Conservation (phyloP, 805 yeast species). For the Yamadazyma endophytica region DNA sequence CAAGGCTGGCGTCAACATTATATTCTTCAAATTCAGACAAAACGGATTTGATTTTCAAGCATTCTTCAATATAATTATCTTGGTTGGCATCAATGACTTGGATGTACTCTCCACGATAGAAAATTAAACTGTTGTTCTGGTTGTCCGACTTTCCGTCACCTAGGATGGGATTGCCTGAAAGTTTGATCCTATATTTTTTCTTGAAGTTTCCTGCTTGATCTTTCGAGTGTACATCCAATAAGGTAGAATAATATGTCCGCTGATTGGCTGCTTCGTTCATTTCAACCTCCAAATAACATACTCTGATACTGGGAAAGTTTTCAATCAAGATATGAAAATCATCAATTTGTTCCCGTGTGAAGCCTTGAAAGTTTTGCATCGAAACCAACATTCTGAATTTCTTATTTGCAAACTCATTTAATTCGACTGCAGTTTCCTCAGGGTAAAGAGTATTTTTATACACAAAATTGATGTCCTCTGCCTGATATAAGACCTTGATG, state of each 20-base stretch:
- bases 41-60: conserved; percentile 83
- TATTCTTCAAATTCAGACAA: conserved; percentile 89
- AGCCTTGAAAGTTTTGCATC: conserved; percentile 77
- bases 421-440: conserved; percentile 16
- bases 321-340: conserved; percentile 65
- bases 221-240: conserved; percentile 35
- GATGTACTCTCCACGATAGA: conserved; percentile 89
- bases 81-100: conserved; percentile 96
- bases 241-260: conserved; percentile 56
- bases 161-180: conserved; percentile 90
- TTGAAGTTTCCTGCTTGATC: conserved; percentile 50
- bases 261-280: conserved; percentile 36
- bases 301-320: conserved; percentile 64
- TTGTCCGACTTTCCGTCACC: conserved; percentile 98
- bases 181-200: conserved; percentile 51
- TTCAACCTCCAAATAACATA: conserved; percentile 54
- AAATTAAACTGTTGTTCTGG: conserved; percentile 83
- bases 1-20: conserved; percentile 42
- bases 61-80: conserved; percentile 92
- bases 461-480: conserved; percentile 41
- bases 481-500: conserved; percentile 59
- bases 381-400: conserved; percentile 80
- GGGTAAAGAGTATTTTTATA: conserved; percentile 5
- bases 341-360: conserved; percentile 59
- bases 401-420: conserved; percentile 53